Percentiles rank a stretch among this genome's conserved stretches.
Conservation (phyloP, 371 early-diverging fungal genomes). For the Mucor ambiguus region DNA sequence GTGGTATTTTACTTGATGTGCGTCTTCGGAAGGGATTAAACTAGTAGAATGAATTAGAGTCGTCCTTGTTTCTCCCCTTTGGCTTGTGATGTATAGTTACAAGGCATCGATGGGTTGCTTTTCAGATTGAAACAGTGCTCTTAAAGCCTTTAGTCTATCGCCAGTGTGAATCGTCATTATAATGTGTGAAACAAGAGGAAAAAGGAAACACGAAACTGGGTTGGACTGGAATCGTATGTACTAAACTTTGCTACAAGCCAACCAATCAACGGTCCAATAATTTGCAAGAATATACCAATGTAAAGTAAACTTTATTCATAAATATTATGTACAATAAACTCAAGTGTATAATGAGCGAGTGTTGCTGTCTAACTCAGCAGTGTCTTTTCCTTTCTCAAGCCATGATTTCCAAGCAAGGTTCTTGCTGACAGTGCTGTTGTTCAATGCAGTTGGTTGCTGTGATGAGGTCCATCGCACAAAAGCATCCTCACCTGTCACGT, state of each 20-base stretch:
- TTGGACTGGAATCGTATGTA: not conserved
- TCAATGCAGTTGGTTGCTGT: not conserved
- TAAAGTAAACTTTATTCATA: no score
- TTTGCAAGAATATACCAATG: no score
- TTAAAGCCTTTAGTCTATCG: slow-evolving; percentile 25
- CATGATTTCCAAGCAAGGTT: slow-evolving; percentile 14
- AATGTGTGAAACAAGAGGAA: slow-evolving; percentile 6
- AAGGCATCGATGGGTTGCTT: slow-evolving; percentile 25
- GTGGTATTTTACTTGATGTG: slow-evolving; percentile 68
- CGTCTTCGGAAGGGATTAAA: slow-evolving; percentile 81
- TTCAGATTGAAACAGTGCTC: slow-evolving; percentile 20
- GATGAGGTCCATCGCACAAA: slow-evolving; percentile 11
- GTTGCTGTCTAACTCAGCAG: not conserved
- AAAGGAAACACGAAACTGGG: slow-evolving; percentile 11
- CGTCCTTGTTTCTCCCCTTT: not conserved
- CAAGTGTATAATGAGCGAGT: slow-evolving; percentile 6
- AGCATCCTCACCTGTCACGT: slow-evolving; percentile 36
- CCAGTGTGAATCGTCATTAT: slow-evolving; percentile 25
- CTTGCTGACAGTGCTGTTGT: not conserved
- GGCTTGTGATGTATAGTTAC: slow-evolving; percentile 11
- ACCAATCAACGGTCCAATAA: not conserved
- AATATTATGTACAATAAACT: slow-evolving; percentile 8
- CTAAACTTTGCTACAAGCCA: not conserved
- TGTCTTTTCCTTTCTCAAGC: slow-evolving; percentile 15
- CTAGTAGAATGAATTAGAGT: slow-evolving; percentile 20